Evolutionary conservation across 1,284 basidiomycete species (phyloP).

Genomic region (Thelephora terrestris): DNA sequence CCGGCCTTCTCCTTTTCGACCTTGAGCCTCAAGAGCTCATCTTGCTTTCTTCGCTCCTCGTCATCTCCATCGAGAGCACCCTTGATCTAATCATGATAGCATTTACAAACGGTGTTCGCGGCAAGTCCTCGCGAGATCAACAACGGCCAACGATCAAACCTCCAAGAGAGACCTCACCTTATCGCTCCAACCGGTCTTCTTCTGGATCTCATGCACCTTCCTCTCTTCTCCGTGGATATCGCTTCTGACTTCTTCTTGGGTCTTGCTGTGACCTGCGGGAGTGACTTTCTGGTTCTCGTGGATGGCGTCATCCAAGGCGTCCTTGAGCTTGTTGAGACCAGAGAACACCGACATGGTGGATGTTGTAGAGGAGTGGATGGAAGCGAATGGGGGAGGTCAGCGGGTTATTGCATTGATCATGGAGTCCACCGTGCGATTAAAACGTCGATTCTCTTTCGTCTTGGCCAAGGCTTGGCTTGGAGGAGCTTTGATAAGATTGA

Average conservation of each 20-base stretch:
- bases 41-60: not conserved
- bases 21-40: not conserved
- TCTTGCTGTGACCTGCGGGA: not conserved
- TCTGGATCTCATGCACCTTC: not conserved
- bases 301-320: not conserved
- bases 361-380: not conserved
- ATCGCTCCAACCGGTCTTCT: not conserved
- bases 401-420: not conserved
- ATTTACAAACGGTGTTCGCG: too few species aligned
- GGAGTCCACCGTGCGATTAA: too few species aligned
- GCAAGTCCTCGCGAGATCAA: too few species aligned
- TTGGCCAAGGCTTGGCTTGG: too few species aligned
- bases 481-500: too few species aligned
- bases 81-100: not conserved
- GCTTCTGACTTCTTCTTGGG: not conserved
- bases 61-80: not conserved
- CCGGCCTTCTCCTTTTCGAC: not conserved
- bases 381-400: not conserved
- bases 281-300: not conserved
- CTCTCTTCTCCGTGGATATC: not conserved
- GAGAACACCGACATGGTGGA: not conserved
- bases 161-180: not conserved
- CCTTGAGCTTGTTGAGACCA: slow-evolving; percentile 1
- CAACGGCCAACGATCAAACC: too few species aligned
- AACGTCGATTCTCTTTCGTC: too few species aligned